Evolutionary conservation across 257 asterid genomes (phyloP).

Genomic region (Cruciata laevipes): DNA sequence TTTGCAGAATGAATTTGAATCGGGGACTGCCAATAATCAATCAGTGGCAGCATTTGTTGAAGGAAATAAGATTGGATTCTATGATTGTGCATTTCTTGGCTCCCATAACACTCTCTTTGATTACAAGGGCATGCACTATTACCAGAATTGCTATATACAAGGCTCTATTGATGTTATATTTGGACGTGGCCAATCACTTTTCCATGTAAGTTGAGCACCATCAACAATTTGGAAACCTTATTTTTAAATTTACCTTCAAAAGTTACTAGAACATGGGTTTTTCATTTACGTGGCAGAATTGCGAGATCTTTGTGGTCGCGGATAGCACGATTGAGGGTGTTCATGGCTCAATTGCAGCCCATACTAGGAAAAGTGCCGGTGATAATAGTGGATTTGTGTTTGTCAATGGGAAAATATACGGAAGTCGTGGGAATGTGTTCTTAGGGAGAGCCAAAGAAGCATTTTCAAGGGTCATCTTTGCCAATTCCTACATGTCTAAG

Average conservation of each 20-base stretch:
- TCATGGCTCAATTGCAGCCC: slow-evolving; percentile 63
- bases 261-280: no score
- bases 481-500: slow-evolving; percentile 59
- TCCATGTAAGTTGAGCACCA: slow-evolving; percentile 34
- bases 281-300: slow-evolving; percentile 51
- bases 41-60: slow-evolving; percentile 67
- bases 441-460: slow-evolving; percentile 69
- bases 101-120: slow-evolving; percentile 70
- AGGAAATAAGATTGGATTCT: slow-evolving; percentile 65
- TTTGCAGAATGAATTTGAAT: slow-evolving; percentile 48
- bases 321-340: slow-evolving; percentile 36
- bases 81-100: slow-evolving; percentile 66
- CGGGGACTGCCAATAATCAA: slow-evolving; percentile 27
- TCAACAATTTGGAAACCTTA: no score
- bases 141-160: slow-evolving; percentile 60
- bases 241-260: no score
- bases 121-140: slow-evolving; percentile 68
- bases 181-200: slow-evolving; percentile 64
- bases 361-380: slow-evolving; percentile 39
- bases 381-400: slow-evolving; percentile 72
- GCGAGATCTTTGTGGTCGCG: slow-evolving; percentile 58
- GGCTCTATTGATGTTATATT: slow-evolving; percentile 73
- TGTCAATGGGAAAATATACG: slow-evolving; percentile 58
- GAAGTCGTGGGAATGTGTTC: slow-evolving; percentile 42
- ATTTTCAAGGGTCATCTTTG: slow-evolving; percentile 65